Base-by-base conservation (phyloP, 495 filamentous ascomycete species). In the Penicillium riverlandense region DNA sequence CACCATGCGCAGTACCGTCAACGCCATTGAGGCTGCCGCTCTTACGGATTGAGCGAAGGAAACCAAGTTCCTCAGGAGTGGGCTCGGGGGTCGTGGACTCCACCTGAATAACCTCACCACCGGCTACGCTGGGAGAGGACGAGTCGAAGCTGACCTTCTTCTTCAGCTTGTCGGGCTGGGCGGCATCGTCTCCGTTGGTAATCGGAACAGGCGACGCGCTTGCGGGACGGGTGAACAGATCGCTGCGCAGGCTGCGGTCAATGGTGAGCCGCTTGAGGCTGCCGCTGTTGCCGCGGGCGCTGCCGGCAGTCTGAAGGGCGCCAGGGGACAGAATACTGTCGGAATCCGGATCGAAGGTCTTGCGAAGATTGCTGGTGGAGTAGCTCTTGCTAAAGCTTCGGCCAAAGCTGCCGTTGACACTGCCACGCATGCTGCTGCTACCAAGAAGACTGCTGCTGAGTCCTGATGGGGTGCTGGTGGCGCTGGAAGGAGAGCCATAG, bases 91-190 rank as follows among this genome's bases (percentile, higher is more conserved):
- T 78, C 47, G 63, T 66, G 29, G 56, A 61, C 59, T 75, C 58
- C 56, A 70, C 56, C 32, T 69, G 63, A 14, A 73, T 62, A 46
- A 72, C 60, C 27, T 70, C 64, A 12, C 66, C 66, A 47, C 72
- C 71, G 11, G 65, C 57, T 4, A 67, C 60, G 15, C 40, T 43
- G 13, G 61, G 50, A 11, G 73, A 69, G 49, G 69, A 71, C 8
- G 81, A 78, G 54, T 95, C 88, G 54, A 97, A 97, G 65, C 88
- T 95, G 41, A 96, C 92, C 44, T 81, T 80, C 68, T 95, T 96
- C 54, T 80, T 86, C 48, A 86, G 64, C 27, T 72, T 69, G 37
- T 68, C 61, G 11, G 62, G 40, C 10, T 58, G 66, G 4, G 50
- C 36, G 6, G 58, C 41, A 14, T 73, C 67, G 27, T 65, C 64